Conservation (phyloP, 768 basidiomycete genomes). For the Russula virescens region DNA sequence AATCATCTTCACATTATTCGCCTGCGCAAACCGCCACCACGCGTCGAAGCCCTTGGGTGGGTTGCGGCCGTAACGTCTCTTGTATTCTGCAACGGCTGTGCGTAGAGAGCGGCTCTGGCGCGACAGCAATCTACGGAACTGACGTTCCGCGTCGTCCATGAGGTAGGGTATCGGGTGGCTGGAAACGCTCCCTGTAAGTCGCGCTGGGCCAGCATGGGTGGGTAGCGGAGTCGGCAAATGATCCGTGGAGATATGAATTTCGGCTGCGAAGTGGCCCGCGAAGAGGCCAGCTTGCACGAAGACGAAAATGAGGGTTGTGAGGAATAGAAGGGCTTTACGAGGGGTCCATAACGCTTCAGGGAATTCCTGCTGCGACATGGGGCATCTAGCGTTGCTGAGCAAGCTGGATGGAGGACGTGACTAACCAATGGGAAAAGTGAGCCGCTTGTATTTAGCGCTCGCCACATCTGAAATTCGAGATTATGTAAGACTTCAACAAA, state of each 20-base stretch:
- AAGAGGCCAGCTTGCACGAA: conserved; percentile 35
- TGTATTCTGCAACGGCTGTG: conserved; percentile 80
- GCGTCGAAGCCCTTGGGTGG: conserved; percentile 90
- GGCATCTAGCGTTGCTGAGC: conserved; percentile 2
- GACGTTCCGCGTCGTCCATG: conserved; percentile 76
- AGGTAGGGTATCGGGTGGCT: conserved; percentile 80
- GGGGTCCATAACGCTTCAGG: conserved; percentile 5
- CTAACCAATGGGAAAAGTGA: not conserved
- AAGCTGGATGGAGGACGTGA: not conserved
- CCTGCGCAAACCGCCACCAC: conserved; percentile 80
- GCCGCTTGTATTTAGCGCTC: not conserved
- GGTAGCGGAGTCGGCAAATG: conserved; percentile 26
- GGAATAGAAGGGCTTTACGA: conserved; percentile 25
- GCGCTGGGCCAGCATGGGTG: conserved; percentile 23
- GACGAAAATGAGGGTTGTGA: conserved; percentile 27
- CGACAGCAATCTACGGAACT: conserved; percentile 58
- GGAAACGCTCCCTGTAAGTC: conserved; percentile 25
- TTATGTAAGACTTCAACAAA: not conserved
- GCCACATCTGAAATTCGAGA: not conserved
- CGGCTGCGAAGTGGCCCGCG: conserved; percentile 27
- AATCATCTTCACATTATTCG: conserved; percentile 67
- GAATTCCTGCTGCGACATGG: conserved; percentile 19
- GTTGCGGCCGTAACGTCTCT: conserved; percentile 61
- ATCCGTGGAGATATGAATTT: conserved; percentile 28
- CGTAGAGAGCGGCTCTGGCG: conserved; percentile 76